Percentiles rank a stretch among this genome's conserved stretches.
phyloP scores from a whole-genome alignment of 331 rosid genomes.

The Rhamnella rubrinervis region DNA sequence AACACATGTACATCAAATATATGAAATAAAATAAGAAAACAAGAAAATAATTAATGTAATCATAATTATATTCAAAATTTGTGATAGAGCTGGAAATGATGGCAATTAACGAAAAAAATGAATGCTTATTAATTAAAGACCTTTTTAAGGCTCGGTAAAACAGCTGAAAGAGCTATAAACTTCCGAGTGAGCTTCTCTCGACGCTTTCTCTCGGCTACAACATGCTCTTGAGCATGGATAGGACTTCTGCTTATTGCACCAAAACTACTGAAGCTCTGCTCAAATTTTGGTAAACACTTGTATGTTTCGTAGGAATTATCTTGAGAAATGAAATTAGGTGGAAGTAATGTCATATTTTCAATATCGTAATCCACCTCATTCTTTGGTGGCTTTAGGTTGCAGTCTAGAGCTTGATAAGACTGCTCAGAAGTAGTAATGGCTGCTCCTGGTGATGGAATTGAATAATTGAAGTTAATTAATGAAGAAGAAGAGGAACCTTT shows the following conservation, averaged over 20 bases:
- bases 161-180: constrained; percentile 60
- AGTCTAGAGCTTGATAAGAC: neutral
- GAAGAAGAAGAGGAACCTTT: constrained; percentile 23
- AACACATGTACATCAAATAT: too few species aligned
- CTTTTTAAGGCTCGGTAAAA: constrained; percentile 65
- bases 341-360: neutral
- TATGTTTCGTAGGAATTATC: neutral
- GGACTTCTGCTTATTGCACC: constrained; percentile 18
- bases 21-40: too few species aligned
- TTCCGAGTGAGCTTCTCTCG: constrained; percentile 57
- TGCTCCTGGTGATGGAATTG: neutral
- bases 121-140: constrained; percentile 13
- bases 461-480: constrained; percentile 40
- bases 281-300: neutral
- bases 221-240: constrained; percentile 54
- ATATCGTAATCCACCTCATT: neutral
- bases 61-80: too few species aligned
- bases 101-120: too few species aligned
- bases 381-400: neutral
- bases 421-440: neutral
- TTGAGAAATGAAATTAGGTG: neutral
- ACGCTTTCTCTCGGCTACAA: constrained; percentile 61
- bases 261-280: neutral
- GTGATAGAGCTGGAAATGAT: too few species aligned
- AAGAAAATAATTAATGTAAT: too few species aligned